These are phyloP conservation scores for Onygenales sp. DNA, from an alignment of 2,329 filamentous ascomycete genomes.

Conservation along the genomic window DNA sequence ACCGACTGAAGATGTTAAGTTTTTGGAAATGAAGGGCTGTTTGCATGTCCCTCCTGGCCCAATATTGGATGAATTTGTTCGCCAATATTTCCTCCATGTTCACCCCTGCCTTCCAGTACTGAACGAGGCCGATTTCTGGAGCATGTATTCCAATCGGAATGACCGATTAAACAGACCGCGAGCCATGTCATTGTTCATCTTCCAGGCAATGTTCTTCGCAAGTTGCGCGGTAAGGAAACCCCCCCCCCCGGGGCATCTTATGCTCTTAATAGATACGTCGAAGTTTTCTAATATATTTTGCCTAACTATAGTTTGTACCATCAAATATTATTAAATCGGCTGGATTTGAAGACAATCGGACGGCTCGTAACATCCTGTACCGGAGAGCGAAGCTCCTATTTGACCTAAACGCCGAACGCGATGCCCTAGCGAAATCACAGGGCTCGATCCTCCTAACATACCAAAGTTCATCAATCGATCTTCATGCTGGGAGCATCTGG, in stretches of 20 bases:
- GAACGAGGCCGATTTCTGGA: conserved; percentile 40
- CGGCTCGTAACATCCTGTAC: conserved; percentile 38
- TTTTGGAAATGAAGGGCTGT: conserved; percentile 39
- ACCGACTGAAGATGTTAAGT: conserved; percentile 38
- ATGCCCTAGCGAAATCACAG: conserved; percentile 20
- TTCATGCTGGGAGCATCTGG: conserved; percentile 31
- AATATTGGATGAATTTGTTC: conserved; percentile 40
- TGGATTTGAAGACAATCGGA: conserved; percentile 35
- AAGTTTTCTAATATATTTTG: conserved; percentile 12
- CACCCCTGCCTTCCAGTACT: conserved; percentile 22
- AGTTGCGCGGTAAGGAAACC: conserved; percentile 30
- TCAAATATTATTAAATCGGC: conserved; percentile 32
- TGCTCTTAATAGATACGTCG: conserved; percentile 2
- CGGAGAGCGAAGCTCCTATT: conserved; percentile 31
- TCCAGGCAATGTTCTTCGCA: conserved; percentile 23
- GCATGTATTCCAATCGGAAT: conserved; percentile 5
- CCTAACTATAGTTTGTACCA: conserved; percentile 36
- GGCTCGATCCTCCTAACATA: conserved; percentile 21
- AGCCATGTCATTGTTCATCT: conserved; percentile 21
- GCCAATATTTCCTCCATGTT: conserved; percentile 23
- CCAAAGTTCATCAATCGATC: conserved; percentile 31
- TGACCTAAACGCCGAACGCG: conserved; percentile 20
- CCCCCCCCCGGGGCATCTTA: conserved; percentile 12
- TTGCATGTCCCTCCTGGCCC: conserved; percentile 35
- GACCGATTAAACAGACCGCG: background rate